Percentiles rank a stretch among this genome's conserved stretches.
Conservation (phyloP, 805 yeast genomes). For the Danielozyma ontarioensis region DNA sequence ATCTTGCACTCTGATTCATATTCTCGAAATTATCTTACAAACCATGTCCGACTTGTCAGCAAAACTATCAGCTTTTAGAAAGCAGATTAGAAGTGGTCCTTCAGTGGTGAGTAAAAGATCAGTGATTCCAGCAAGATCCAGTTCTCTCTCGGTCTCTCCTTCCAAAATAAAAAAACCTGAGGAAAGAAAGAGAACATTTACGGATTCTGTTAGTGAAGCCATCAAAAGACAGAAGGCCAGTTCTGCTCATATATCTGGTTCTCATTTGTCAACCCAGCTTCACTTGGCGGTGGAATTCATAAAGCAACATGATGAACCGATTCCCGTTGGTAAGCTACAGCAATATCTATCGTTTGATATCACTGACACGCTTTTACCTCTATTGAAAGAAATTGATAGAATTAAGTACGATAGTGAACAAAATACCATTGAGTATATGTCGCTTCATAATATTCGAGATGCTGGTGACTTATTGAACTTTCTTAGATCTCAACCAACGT, state of each 20-base stretch:
- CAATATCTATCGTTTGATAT: slow-evolving; percentile 61
- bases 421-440: slow-evolving; percentile 76
- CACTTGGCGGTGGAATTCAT: slow-evolving; percentile 89
- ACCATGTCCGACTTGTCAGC: slow-evolving; percentile 34
- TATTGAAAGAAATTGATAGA: slow-evolving; percentile 71
- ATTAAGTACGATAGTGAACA: slow-evolving; percentile 60
- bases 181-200: slow-evolving; percentile 10
- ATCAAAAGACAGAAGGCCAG: slow-evolving; percentile 23
- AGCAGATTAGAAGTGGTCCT: slow-evolving; percentile 41
- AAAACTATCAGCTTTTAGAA: slow-evolving; percentile 42
- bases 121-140: slow-evolving; percentile 12
- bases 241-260: slow-evolving; percentile 29
- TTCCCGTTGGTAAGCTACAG: slow-evolving; percentile 59
- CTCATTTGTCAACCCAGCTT: slow-evolving; percentile 81
- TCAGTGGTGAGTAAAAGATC: slow-evolving; percentile 26
- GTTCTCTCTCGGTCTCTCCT: slow-evolving; percentile 12
- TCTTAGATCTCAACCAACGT: slow-evolving; percentile 75
- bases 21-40: too few species aligned
- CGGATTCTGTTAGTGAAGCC: slow-evolving; percentile 26
- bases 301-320: slow-evolving; percentile 66
- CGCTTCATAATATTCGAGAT: slow-evolving; percentile 81
- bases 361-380: slow-evolving; percentile 58
- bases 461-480: slow-evolving; percentile 72
- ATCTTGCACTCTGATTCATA: too few species aligned
- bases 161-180: neutral